A percentile compares a stretch with the other conserved stretches of the same genome.
Conservation (phyloP, 441 rosid genomes). For the Biscutella laevigata region DNA sequence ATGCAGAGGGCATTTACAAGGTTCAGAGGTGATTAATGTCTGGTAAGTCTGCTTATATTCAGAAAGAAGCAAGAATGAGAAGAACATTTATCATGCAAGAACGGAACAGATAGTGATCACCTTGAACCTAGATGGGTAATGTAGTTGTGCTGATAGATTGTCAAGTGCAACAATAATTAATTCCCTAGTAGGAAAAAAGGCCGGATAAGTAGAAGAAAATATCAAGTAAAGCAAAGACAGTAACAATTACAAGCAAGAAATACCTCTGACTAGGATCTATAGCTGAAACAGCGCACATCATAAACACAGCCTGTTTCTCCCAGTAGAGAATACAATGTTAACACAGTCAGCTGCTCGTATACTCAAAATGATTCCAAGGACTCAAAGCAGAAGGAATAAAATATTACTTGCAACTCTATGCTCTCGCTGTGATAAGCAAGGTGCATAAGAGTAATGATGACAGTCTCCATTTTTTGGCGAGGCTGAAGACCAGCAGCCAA, state of each 20-base stretch:
- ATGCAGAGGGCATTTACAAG: slow-evolving; percentile 15
- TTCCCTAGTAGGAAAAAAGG: slow-evolving; percentile 55
- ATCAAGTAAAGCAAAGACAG: neutral
- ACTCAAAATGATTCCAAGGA: neutral
- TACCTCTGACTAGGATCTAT: slow-evolving; percentile 85
- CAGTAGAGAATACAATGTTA: slow-evolving; percentile 12
- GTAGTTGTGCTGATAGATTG: slow-evolving; percentile 71
- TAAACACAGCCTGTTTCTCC: slow-evolving; percentile 74
- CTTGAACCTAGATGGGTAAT: slow-evolving; percentile 71
- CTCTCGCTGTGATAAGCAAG: slow-evolving; percentile 85
- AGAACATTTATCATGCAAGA: neutral
- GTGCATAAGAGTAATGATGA: slow-evolving; percentile 78
- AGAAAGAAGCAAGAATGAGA: neutral
- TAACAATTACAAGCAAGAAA: slow-evolving; percentile 8
- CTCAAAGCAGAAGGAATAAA: neutral
- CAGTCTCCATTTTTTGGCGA: slow-evolving; percentile 60
- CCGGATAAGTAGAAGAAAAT: slow-evolving; percentile 13
- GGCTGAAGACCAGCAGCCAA: slow-evolving; percentile 78
- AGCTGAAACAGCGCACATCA: slow-evolving; percentile 79
- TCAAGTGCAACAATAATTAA: slow-evolving; percentile 62
- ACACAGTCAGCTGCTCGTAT: neutral
- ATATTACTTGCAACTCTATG: slow-evolving; percentile 75
- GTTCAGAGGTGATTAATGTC: neutral
- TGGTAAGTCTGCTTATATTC: neutral
- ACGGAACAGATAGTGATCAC: slow-evolving; percentile 28